A percentile compares a stretch with the other conserved stretches of the same genome.
Evolutionary conservation across 768 basidiomycete genomes (phyloP).

Genomic region (Suillus variegatus): DNA sequence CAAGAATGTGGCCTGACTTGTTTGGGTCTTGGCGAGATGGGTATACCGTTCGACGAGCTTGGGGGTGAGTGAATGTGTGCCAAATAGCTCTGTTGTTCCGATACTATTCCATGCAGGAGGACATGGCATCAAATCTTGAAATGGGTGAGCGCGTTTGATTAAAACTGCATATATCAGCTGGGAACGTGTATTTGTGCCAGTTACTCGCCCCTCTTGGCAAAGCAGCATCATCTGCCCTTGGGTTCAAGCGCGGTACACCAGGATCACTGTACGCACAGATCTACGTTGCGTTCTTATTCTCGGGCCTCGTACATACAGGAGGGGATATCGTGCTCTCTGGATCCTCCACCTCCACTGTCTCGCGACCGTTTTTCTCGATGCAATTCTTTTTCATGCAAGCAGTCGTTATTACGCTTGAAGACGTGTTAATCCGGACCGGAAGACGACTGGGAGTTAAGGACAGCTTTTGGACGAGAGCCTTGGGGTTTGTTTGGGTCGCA

Average conservation of each 20-base stretch:
- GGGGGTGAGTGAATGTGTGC: slow-evolving; percentile 36
- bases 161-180: neutral
- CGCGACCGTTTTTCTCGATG: slow-evolving; percentile 16
- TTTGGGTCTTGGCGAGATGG: slow-evolving; percentile 36
- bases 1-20: slow-evolving; percentile 36
- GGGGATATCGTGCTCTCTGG: slow-evolving; percentile 32
- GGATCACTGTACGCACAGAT: slow-evolving; percentile 34
- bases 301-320: slow-evolving; percentile 35
- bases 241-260: slow-evolving; percentile 25
- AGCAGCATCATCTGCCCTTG: slow-evolving; percentile 22
- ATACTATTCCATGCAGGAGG: slow-evolving; percentile 19
- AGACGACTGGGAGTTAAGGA: slow-evolving; percentile 13
- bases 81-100: neutral
- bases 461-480: slow-evolving; percentile 2
- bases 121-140: slow-evolving; percentile 42
- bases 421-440: slow-evolving; percentile 22
- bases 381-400: slow-evolving; percentile 33
- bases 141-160: slow-evolving; percentile 26
- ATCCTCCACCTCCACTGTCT: neutral
- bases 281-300: slow-evolving; percentile 36
- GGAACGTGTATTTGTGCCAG: slow-evolving; percentile 15
- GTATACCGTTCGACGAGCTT: slow-evolving; percentile 40
- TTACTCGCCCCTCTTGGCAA: slow-evolving; percentile 29
- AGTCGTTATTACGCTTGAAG: slow-evolving; percentile 37
- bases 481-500: slow-evolving; percentile 33